These are phyloP conservation scores for Phylloporus scabripes DNA, from an alignment of 768 basidiomycete species.

Conservation along the genomic window DNA sequence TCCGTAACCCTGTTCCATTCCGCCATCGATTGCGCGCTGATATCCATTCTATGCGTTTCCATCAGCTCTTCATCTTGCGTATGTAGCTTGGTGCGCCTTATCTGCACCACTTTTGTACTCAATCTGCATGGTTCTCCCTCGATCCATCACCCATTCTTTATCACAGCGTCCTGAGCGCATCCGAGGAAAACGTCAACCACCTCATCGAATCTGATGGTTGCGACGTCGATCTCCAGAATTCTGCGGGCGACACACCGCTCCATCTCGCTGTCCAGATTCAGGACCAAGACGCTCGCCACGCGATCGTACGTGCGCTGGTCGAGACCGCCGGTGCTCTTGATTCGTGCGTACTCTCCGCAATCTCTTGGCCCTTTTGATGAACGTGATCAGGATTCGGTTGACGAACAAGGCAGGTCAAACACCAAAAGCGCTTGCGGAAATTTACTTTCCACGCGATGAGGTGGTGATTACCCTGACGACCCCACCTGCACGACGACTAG, in stretches of 20 bases:
- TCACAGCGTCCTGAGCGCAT: conserved; percentile 13
- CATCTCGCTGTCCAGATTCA: conserved; percentile 23
- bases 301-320: conserved; percentile 21
- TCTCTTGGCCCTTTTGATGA: not conserved
- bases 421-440: conserved; percentile 19
- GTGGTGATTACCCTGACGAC: conserved; percentile 16
- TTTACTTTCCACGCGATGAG: conserved; percentile 17
- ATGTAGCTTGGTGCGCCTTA: conserved; percentile 4
- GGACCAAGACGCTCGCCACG: conserved; percentile 10
- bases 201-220: conserved; percentile 25
- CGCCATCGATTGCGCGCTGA: conserved; percentile 10
- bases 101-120: not conserved
- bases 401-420: conserved; percentile 26
- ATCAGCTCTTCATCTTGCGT: conserved; percentile 31
- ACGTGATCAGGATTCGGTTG: conserved; percentile 16
- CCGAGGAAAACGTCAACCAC: conserved; percentile 17
- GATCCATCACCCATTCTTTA: not conserved
- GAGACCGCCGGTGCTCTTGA: conserved; percentile 20
- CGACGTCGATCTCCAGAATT: conserved; percentile 26
- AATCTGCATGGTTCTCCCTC: not conserved
- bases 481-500: conserved; percentile 14
- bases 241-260: conserved; percentile 24
- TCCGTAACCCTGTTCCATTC: conserved; percentile 14
- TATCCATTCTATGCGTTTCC: not conserved
- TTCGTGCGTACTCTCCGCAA: conserved; percentile 13